Base-by-base conservation (phyloP, 352 stramenopile species). In the Phytophthora cryptogea region DNA sequence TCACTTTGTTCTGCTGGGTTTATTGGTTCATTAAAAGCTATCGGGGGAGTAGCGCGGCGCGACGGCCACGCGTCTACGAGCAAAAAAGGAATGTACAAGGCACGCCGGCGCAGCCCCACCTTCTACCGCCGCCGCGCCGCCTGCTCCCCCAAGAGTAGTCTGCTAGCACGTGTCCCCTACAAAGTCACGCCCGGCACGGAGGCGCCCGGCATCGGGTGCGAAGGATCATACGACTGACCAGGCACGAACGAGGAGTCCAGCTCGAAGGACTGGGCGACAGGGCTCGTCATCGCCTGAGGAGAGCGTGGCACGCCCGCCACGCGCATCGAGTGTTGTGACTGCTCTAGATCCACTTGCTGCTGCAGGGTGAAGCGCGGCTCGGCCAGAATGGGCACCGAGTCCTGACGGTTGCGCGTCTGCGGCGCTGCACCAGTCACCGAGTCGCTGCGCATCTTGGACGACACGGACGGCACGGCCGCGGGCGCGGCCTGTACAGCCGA, bases 361-460 rank as follows among this genome's bases (percentile, higher is more conserved):
- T 78, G 64, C 13, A 78, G 58, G 32, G 70, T 78, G 48, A 78
- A 78, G 32, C 58, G 61, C 17, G 70, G 70, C 56, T 78, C 70
- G 20, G 54, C 57, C 35, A 70, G 51, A 53, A 66, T 56, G 3
- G 57, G 65, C 36, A 70, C 58, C n/a, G 66, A 72, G 36, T 78
- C 70, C 39, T 78, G 51, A 5, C 62, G 66, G 28, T 64, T 72
- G 20, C 67, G 66, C 37, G 60, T 60, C 30, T 68, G 66, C 53
- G 61, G 54, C 7, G 52, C 45, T 0, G 52, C 56, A 23, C 61
- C 59, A 1, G 66, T 72, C 55, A 77, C 66, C 33, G 64, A 77
- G 51, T 74, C 68, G 16, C 63, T 78, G 36, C 57, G 66, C 60
- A 74, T 70, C 61, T 68, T 74, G n/a, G 70, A 76, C 13, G 67